Percentiles rank a stretch among this genome's conserved stretches.
These are phyloP conservation scores for Globisporangium nagaii DNA, from an alignment of 352 stramenopile genomes.

Conservation along the genomic window DNA sequence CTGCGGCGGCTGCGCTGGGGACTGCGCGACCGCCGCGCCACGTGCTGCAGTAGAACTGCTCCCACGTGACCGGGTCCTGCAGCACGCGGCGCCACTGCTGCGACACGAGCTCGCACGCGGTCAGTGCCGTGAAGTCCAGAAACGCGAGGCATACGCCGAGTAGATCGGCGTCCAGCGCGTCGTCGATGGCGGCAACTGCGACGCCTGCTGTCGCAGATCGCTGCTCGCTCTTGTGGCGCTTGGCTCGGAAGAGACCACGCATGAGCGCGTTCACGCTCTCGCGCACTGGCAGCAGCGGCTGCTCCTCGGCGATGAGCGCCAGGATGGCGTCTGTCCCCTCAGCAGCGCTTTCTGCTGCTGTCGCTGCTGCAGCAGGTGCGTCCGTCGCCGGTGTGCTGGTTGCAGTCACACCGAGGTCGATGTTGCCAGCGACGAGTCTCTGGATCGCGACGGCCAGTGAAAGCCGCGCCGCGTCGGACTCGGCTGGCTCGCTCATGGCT, in stretches of 20 bases:
- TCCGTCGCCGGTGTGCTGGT: neutral
- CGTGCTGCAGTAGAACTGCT: slow-evolving; percentile 12
- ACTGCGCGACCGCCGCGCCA: slow-evolving; percentile 13
- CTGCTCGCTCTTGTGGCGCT: too few species aligned
- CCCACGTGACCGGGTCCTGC: slow-evolving; percentile 17
- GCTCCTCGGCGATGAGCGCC: neutral
- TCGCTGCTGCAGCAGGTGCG: too few species aligned
- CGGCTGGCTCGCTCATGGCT: neutral
- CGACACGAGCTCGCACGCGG: slow-evolving; percentile 16
- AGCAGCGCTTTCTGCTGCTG: neutral
- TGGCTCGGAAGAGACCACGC: too few species aligned
- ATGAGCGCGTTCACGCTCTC: neutral
- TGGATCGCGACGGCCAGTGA: too few species aligned
- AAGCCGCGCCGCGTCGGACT: neutral
- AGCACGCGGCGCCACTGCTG: slow-evolving; percentile 13
- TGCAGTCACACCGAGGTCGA: neutral
- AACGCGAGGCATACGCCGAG: slow-evolving; percentile 17
- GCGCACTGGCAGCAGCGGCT: neutral
- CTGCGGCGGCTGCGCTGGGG: neutral
- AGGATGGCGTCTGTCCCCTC: neutral
- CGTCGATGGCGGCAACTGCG: neutral
- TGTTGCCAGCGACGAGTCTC: rapidly evolving
- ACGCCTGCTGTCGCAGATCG: too few species aligned
- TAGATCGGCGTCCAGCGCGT: slow-evolving; percentile 13
- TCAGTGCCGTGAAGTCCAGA: slow-evolving; percentile 22